Conservation (phyloP, 331 rosid genomes). For the Acacia pycnantha region DNA sequence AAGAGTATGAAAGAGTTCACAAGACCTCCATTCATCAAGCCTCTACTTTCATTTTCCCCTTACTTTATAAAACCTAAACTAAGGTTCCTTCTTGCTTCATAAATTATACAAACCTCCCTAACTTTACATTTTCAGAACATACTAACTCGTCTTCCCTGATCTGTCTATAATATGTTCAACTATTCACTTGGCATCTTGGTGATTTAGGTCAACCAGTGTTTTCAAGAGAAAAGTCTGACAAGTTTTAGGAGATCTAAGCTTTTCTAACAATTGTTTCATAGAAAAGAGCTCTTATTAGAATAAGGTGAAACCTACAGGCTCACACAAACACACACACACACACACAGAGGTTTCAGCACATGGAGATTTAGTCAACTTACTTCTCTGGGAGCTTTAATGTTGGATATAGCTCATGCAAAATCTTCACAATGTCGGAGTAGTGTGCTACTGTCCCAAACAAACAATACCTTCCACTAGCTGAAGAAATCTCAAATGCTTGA, state of each 20-base stretch:
- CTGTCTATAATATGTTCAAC: background rate
- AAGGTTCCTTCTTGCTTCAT: no score
- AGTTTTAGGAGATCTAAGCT: background rate
- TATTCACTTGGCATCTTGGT: background rate
- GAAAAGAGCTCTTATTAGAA: background rate
- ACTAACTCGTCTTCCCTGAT: background rate
- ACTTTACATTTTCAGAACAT: background rate
- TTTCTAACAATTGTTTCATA: background rate
- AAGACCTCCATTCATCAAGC: background rate
- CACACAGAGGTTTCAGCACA: background rate
- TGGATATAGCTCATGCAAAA: conserved; percentile 55
- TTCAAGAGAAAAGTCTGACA: background rate
- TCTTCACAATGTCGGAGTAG: conserved; percentile 50
- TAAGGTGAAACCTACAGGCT: background rate
- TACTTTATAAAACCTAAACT: background rate
- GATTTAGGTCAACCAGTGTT: background rate
- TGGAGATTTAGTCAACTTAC: conserved; percentile 41
- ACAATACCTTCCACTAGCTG: conserved; percentile 79
- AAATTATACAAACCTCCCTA: background rate
- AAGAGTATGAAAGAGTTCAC: background rate
- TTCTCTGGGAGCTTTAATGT: conserved; percentile 54
- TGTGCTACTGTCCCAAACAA: conserved; percentile 59
- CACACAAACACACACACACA: no score
- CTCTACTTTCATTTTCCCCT: background rate
- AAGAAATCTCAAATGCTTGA: conserved; percentile 71